phyloP scores from a whole-genome alignment of 2,329 filamentous ascomycete genomes.

The Coniella lustricola region DNA sequence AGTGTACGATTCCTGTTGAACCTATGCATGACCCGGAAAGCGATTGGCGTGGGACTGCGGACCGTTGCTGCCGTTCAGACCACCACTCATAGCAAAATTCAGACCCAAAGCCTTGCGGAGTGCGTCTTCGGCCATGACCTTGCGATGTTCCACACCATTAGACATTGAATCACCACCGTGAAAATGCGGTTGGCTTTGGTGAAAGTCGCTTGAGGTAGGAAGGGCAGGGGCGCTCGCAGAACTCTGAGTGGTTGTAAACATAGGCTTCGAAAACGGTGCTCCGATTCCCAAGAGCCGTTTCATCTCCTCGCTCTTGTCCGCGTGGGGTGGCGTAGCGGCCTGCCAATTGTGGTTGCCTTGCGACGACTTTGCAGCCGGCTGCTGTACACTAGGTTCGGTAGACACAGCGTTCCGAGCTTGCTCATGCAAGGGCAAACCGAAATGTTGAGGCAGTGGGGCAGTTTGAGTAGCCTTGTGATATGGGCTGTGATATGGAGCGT shows the following conservation, averaged over 20 bases:
- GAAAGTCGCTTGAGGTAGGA: not conserved
- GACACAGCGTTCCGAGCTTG: not conserved
- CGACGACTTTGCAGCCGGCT: not conserved
- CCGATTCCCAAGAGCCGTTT: slow-evolving; percentile 12
- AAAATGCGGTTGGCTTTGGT: slow-evolving; percentile 6
- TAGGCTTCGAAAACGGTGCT: not conserved
- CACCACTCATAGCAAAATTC: slow-evolving; percentile 9
- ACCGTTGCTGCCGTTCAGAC: slow-evolving; percentile 10
- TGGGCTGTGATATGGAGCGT: too few species aligned
- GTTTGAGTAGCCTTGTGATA: too few species aligned
- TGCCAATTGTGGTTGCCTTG: not conserved
- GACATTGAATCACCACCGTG: slow-evolving; percentile 1
- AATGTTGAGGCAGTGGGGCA: not conserved
- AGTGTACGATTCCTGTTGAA: too few species aligned
- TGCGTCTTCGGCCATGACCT: slow-evolving; percentile 11
- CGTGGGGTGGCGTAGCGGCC: slow-evolving; percentile 5
- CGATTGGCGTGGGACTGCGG: slow-evolving; percentile 3
- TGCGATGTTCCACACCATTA: slow-evolving; percentile 8
- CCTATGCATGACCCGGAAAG: slow-evolving; percentile 10
- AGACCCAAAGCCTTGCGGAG: slow-evolving; percentile 13
- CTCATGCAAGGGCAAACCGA: slow-evolving; percentile 8
- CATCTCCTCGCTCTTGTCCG: slow-evolving; percentile 12
- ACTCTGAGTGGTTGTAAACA: not conserved
- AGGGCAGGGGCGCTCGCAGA: not conserved
- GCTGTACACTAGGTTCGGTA: not conserved